Conservation (phyloP, 257 asterid species). For the Nicotiana noctiflora region DNA sequence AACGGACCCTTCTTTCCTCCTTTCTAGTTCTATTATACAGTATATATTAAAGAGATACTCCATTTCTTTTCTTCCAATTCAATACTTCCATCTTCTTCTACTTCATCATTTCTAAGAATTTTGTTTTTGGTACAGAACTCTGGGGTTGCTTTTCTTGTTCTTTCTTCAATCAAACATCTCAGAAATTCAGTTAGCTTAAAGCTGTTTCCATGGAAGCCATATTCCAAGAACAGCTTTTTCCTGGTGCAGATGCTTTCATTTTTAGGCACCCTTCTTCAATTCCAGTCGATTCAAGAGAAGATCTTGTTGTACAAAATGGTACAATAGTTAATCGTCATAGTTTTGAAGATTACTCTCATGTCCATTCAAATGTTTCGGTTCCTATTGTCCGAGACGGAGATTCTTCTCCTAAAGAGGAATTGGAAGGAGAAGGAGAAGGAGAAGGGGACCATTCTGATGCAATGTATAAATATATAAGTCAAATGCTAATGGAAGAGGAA, state of each 20-base stretch:
- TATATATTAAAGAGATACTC: background rate
- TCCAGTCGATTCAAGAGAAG: background rate
- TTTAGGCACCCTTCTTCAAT: background rate
- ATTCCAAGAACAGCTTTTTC: background rate
- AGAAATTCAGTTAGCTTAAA: background rate
- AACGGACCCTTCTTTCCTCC: background rate
- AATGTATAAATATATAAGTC: constrained; percentile 23
- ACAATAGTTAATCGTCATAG: background rate
- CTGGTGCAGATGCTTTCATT: background rate
- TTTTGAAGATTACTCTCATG: background rate
- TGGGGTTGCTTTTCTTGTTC: background rate
- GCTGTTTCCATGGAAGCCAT: background rate
- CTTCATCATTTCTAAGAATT: background rate
- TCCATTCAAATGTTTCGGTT: background rate
- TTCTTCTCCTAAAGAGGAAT: constrained; percentile 5
- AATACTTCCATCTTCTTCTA: background rate
- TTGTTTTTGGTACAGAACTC: too few relatives aligned
- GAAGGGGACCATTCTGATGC: constrained; percentile 22
- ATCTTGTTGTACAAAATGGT: background rate
- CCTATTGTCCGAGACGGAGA: background rate
- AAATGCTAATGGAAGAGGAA: constrained; percentile 36
- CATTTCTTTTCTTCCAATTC: background rate
- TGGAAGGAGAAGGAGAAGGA: constrained; percentile 10
- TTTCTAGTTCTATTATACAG: too few relatives aligned
- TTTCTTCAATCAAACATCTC: background rate